Conservation (phyloP, 2,329 filamentous ascomycete genomes). For the Sclerotinia minor region DNA sequence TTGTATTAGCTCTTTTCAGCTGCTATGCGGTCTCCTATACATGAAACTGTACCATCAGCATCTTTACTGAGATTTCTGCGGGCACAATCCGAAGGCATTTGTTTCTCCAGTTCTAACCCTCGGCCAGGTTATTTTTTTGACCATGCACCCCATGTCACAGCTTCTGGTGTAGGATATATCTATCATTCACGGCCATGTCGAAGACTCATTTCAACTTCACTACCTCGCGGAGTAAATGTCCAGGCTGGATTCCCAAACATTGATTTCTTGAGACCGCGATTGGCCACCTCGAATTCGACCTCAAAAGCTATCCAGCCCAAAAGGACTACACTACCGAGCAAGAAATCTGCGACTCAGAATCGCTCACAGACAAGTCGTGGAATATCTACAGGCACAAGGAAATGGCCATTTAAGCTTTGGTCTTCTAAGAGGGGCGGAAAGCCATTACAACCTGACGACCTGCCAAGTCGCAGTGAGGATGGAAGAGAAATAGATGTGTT, state of each 20-base stretch:
- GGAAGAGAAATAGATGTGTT: constrained; percentile 62
- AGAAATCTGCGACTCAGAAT: constrained; percentile 23
- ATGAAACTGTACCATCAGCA: constrained; percentile 49
- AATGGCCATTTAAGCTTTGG: constrained; percentile 38
- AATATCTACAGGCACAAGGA: constrained; percentile 28
- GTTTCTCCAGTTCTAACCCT: constrained; percentile 50
- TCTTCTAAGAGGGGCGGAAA: constrained; percentile 31
- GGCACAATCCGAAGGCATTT: constrained; percentile 63
- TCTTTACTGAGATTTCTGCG: constrained; percentile 71
- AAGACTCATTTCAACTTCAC: constrained; percentile 32
- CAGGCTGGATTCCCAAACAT: constrained; percentile 36
- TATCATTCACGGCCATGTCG: constrained; percentile 27
- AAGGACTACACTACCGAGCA: constrained; percentile 21
- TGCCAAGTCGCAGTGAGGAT: constrained; percentile 57
- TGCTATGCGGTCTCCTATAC: constrained; percentile 41
- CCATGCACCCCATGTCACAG: constrained; percentile 29
- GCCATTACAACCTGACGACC: constrained; percentile 57
- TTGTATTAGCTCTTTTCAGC: constrained; percentile 28
- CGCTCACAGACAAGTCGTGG: constrained; percentile 28
- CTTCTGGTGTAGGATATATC: constrained; percentile 18
- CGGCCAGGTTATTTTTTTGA: constrained; percentile 37
- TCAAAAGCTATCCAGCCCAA: constrained; percentile 16
- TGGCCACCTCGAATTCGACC: constrained; percentile 20
- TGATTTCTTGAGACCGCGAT: constrained; percentile 36
- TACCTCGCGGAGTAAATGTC: constrained; percentile 29